Percentiles rank a stretch among this genome's conserved stretches.
Evolutionary conservation across 768 basidiomycete species (phyloP).

Genomic region (Ramaria sp.): DNA sequence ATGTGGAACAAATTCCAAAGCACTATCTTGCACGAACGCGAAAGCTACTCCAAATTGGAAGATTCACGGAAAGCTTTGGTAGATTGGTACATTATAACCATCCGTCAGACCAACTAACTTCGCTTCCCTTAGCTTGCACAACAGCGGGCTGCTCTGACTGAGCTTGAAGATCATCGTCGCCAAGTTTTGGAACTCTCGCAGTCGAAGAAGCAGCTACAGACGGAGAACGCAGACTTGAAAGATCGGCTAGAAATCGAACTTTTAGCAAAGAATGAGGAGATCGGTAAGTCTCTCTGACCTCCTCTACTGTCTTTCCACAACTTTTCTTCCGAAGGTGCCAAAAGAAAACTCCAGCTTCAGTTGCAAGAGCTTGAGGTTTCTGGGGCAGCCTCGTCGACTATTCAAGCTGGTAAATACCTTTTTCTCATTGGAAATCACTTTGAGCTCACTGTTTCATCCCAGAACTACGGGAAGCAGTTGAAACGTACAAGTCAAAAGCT

Average conservation of each 20-base stretch:
- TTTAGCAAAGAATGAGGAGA: slow-evolving; percentile 44
- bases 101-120: background rate
- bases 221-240: slow-evolving; percentile 39
- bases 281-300: slow-evolving; percentile 29
- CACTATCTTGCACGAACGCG: slow-evolving; percentile 46
- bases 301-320: background rate
- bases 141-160: slow-evolving; percentile 50
- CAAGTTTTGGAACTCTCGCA: slow-evolving; percentile 50
- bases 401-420: slow-evolving; percentile 38
- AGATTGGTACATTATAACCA: slow-evolving; percentile 16
- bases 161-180: slow-evolving; percentile 53
- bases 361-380: slow-evolving; percentile 56
- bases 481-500: slow-evolving; percentile 55
- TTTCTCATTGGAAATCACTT: background rate
- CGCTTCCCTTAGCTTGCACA: slow-evolving; percentile 42
- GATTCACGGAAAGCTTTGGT: slow-evolving; percentile 64
- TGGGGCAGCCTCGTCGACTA: slow-evolving; percentile 44
- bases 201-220: slow-evolving; percentile 46
- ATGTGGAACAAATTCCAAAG: slow-evolving; percentile 60
- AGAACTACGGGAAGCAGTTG: slow-evolving; percentile 56
- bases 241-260: slow-evolving; percentile 45
- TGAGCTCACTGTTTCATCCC: background rate
- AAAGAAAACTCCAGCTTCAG: slow-evolving; percentile 45
- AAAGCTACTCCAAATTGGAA: slow-evolving; percentile 51
- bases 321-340: slow-evolving; percentile 32